phyloP scores from a whole-genome alignment of 108 stramenopile species.

The Cyclotella cryptica region DNA sequence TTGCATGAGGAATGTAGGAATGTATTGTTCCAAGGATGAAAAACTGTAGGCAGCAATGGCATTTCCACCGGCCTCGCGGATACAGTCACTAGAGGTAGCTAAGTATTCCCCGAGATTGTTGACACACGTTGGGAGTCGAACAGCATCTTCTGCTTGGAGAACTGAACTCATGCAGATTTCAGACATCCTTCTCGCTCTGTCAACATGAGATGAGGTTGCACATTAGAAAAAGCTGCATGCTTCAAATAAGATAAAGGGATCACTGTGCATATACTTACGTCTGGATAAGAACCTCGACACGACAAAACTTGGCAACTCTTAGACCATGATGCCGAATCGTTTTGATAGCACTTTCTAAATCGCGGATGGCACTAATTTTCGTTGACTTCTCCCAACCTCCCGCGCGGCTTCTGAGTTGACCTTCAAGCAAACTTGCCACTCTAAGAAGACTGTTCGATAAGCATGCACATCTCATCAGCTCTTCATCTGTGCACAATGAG shows the following conservation, averaged over 20 bases:
- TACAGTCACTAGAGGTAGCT: constrained; percentile 78
- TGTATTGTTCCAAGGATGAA: constrained; percentile 88
- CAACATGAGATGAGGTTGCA: neutral
- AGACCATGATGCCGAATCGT: constrained; percentile 78
- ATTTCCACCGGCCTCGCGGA: constrained; percentile 88
- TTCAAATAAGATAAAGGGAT: neutral
- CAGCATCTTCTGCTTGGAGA: constrained; percentile 82
- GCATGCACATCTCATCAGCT: constrained; percentile 78
- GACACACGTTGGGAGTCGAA: constrained; percentile 84
- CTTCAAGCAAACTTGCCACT: constrained; percentile 78
- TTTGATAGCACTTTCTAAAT: constrained; percentile 82
- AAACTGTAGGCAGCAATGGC: constrained; percentile 84
- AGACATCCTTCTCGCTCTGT: constrained; percentile 71
- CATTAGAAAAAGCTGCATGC: constrained; percentile 1
- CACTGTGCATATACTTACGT: constrained; percentile 36
- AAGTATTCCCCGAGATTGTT: constrained; percentile 89
- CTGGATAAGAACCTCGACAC: constrained; percentile 81
- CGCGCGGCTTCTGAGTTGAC: constrained; percentile 67
- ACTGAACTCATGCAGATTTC: constrained; percentile 84
- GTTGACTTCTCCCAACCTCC: constrained; percentile 61
- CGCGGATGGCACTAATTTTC: constrained; percentile 65
- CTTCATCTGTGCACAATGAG: constrained; percentile 75
- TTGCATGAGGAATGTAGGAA: constrained; percentile 84
- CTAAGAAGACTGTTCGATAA: constrained; percentile 81
- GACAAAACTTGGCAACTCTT: constrained; percentile 87